Conservation (phyloP, 1,284 basidiomycete genomes). For the Heterobasidion parviporum region DNA sequence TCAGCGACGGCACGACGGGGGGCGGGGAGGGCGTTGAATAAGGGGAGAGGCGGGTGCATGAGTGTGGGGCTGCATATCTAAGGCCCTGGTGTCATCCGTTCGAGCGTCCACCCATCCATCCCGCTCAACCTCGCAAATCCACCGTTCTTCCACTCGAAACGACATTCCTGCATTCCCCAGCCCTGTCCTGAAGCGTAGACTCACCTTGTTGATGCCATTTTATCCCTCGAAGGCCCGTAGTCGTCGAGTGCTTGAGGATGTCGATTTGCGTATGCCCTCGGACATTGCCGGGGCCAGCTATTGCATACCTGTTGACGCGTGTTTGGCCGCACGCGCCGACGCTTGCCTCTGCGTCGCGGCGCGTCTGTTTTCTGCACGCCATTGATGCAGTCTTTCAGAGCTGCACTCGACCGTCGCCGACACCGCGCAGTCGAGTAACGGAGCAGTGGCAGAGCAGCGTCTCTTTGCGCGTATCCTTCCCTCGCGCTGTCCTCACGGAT, state of each 20-base stretch:
- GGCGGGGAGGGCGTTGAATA: background rate
- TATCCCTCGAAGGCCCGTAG: constrained; percentile 10
- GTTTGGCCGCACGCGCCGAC: too few relatives aligned
- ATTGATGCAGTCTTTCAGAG: constrained; percentile 30
- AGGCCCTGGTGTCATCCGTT: background rate
- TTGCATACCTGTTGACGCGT: background rate
- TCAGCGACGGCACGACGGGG: background rate
- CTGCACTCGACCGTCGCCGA: constrained; percentile 31
- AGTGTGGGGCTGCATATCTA: background rate
- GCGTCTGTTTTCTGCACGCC: constrained; percentile 14
- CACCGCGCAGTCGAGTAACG: constrained; percentile 33
- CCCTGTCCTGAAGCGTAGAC: background rate
- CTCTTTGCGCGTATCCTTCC: constrained; percentile 7
- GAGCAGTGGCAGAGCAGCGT: constrained; percentile 33
- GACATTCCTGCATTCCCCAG: background rate
- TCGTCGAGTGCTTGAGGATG: constrained; percentile 1
- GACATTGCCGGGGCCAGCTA: background rate
- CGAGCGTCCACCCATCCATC: constrained; percentile 7
- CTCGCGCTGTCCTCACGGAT: constrained; percentile 1
- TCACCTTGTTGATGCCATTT: constrained; percentile 17
- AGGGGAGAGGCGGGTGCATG: constrained; percentile 2
- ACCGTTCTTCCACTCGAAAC: background rate
- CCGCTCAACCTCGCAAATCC: constrained; percentile 7
- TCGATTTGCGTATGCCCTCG: constrained; percentile 5
- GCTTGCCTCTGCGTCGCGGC: too few relatives aligned